Conservation (phyloP, 768 basidiomycete species). For the Coprinopsis marcescibilis region DNA sequence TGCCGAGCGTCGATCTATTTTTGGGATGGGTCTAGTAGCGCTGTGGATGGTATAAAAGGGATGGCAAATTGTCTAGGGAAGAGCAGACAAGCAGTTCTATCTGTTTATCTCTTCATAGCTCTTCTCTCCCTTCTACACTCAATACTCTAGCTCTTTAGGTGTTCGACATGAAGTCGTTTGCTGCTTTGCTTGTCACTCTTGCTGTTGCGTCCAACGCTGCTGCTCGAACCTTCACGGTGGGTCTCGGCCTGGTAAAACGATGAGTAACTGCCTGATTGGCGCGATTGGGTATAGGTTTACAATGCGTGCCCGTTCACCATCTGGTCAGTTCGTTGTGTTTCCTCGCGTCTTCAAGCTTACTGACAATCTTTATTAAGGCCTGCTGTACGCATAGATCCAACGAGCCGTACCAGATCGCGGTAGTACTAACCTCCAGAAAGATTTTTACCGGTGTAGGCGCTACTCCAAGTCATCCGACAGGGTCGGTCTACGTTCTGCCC, state of each 20-base stretch:
- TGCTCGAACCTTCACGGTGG: constrained; percentile 43
- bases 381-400: constrained; percentile 46
- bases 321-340: constrained; percentile 36
- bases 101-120: too few species aligned
- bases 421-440: too few species aligned
- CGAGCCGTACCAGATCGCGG: too few species aligned
- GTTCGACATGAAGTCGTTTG: constrained; percentile 24
- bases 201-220: constrained; percentile 9
- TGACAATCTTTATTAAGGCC: constrained; percentile 25
- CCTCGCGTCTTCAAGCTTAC: neutral
- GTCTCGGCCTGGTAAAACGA: constrained; percentile 11
- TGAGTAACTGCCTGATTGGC: neutral
- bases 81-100: too few species aligned
- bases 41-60: too few species aligned
- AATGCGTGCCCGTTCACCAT: constrained; percentile 66
- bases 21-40: too few species aligned
- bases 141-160: too few species aligned
- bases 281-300: constrained; percentile 29
- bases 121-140: too few species aligned
- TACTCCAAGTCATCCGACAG: constrained; percentile 37
- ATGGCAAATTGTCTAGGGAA: too few species aligned
- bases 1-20: too few species aligned
- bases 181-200: constrained; percentile 10
- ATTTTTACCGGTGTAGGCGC: constrained; percentile 41
- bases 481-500: too few species aligned